Base-by-base conservation (phyloP, 345 rosid species). In the Moringa oleifera region DNA sequence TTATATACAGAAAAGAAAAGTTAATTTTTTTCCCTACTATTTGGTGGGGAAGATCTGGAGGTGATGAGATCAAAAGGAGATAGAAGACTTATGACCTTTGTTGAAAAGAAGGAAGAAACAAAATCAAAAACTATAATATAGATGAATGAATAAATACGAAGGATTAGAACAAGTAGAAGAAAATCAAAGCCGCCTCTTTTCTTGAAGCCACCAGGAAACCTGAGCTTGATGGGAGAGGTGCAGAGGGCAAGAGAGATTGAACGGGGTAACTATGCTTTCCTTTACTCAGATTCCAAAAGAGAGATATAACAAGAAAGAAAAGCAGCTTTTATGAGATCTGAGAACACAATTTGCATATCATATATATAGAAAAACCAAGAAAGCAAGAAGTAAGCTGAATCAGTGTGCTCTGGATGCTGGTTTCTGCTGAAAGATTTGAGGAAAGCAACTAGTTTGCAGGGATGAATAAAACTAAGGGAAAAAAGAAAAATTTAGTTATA, bases 31-130 rank as follows among this genome's bases (percentile, higher is more conserved):
- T 59, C n/a, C 61, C 73, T 22, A 61, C 20, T 20, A 41, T 18
- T 51, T 46, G 65, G 28, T 12, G 18, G 24, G 36, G 23, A n/a
- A 36, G 72, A 61, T 47, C 61, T 31, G 62, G 17, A 53, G 68
- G 51, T 7, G 73, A 78, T 33, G 74, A 56, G 61, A 68, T 20
- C 20, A n/a, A n/a, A 1, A 18, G 31, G 55, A n/a, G 54, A 47
- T 49, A 23, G n/a, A 55, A 5, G 4, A 21, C 11, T 24, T 18
- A 18, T 45, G 58, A 51, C 9, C 17, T 60, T 22, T 18, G 25
- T 61, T 23, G 52, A 18, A 16, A 31, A 23, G 8, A 22, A 45
- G 2, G 55, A 19, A 45, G 20, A n/a, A n/a, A n/a, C n/a, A n/a
- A n/a, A n/a, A n/a, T n/a, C n/a, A n/a, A n/a, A n/a, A n/a, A 22